These are phyloP conservation scores for Suillus occidentalis DNA, from an alignment of 768 basidiomycete species.

Conservation along the genomic window DNA sequence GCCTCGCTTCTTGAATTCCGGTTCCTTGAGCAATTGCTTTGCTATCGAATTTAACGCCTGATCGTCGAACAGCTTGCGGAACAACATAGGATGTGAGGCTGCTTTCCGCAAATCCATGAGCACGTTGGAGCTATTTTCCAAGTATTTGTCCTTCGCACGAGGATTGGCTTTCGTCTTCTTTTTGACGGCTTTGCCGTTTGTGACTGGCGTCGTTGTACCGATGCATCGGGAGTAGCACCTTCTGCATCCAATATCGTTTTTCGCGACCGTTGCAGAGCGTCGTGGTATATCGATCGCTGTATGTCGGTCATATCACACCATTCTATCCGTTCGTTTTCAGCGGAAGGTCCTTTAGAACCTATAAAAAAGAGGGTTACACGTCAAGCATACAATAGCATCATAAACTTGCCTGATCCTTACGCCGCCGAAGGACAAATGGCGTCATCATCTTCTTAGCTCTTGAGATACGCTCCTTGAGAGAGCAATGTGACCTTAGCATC, in stretches of 20 bases:
- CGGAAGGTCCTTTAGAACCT: constrained; percentile 93
- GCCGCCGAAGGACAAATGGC: constrained; percentile 93
- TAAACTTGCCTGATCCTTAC: constrained; percentile 81
- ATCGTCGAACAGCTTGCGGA: constrained; percentile 83
- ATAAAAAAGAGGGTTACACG: constrained; percentile 7
- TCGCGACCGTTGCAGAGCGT: constrained; percentile 81
- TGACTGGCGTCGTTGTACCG: constrained; percentile 32
- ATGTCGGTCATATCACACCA: constrained; percentile 91
- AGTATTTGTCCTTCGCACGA: constrained; percentile 66
- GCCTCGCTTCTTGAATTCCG: constrained; percentile 84
- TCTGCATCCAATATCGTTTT: constrained; percentile 67
- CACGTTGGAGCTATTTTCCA: constrained; percentile 88
- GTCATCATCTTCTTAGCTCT: constrained; percentile 99
- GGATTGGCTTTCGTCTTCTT: constrained; percentile 33
- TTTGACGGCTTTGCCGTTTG: constrained; percentile 27
- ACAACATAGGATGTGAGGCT: constrained; percentile 94
- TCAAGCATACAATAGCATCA: background rate
- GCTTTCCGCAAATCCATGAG: constrained; percentile 98
- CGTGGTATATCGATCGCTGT: constrained; percentile 82
- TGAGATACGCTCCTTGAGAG: constrained; percentile 90
- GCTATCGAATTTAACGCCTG: constrained; percentile 72
- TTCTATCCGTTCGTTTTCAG: constrained; percentile 90
- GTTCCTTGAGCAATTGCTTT: constrained; percentile 83
- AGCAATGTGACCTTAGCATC: constrained; percentile 86
- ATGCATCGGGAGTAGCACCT: constrained; percentile 23